Evolutionary conservation across 306 rosid species (phyloP), one percentile per base, ranked within the genome.

Genomic region (Fagus sylvatica): DNA sequence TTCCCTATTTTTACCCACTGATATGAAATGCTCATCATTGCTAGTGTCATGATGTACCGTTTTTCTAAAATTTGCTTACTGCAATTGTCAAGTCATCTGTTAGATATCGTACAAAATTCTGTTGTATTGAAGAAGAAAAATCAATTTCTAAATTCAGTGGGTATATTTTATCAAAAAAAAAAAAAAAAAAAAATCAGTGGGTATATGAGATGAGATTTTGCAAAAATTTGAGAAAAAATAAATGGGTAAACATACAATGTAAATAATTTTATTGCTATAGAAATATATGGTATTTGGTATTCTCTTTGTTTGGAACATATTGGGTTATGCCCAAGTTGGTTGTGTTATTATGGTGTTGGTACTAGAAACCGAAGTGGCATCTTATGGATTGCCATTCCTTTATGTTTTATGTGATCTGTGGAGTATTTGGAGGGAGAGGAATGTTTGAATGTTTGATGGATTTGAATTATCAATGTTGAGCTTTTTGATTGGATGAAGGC

Each of bases 1-100:
- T 37, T 76, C 57, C 4, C 49, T 78, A 55, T 61, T 82, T 59
- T 7, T 39, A 33, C 56, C n/a, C 53, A 37, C 48, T 66, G 32
- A 43, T 51, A 55, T 53, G 48, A 65, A 37, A 3, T 13, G 6
- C 46, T 15, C 15, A 39, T 39, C 16, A 39, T 39, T 37, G 12
- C 37, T 10, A 15, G 69, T n/a, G 37, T 7, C 9, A 2, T 34
- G 16, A 37, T 65, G 46, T 37, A 37, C 69, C 48, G 7, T n/a
- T 65, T 5, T 16, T 46, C 36, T 3, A 37, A 37, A 37, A 37
- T 65, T 17, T 30, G 22, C 5, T 6, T 2, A n/a, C 48, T 17
- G 19, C 6, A 36, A n/a, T 46, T 46, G 15, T 46, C 70, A 37
- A 39, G n/a, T 61, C 3, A 11, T 4, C 40, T 65, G 70, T 16